A percentile compares a stretch with the other conserved stretches of the same genome.
These are phyloP conservation scores for Marasmius tenuissimus DNA, from an alignment of 1,284 basidiomycete species.

Conservation along the genomic window DNA sequence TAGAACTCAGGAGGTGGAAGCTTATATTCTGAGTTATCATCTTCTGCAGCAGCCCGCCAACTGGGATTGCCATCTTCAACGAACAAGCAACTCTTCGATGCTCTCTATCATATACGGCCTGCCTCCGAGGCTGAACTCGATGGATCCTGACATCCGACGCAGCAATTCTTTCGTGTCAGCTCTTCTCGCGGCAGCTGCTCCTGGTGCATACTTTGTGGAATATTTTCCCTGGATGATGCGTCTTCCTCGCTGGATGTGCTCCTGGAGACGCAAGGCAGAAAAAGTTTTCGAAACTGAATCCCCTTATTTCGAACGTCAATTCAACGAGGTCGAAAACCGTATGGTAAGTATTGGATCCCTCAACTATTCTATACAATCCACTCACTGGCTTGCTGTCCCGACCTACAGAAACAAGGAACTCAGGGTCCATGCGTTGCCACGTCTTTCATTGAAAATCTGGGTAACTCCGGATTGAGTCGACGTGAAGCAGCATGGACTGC, in stretches of 20 bases:
- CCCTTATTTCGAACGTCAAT: constrained; percentile 9
- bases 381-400: too few relatives aligned
- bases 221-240: constrained; percentile 24
- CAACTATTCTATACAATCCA: too few relatives aligned
- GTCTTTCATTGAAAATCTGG: too few relatives aligned
- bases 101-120: constrained; percentile 6
- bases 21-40: constrained; percentile 5
- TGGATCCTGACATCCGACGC: constrained; percentile 13
- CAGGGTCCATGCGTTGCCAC: neutral
- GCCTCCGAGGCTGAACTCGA: constrained; percentile 3
- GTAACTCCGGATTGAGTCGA: too few relatives aligned
- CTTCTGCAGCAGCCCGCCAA: constrained; percentile 3
- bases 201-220: constrained; percentile 18
- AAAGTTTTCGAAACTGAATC: constrained; percentile 9
- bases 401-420: neutral
- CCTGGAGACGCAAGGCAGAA: constrained; percentile 16
- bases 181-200: constrained; percentile 10
- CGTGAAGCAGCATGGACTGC: too few relatives aligned
- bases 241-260: constrained; percentile 16
- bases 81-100: constrained; percentile 2
- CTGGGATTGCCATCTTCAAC: constrained; percentile 13
- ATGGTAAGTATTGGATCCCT: neutral
- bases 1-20: constrained; percentile 4
- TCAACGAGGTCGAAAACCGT: constrained; percentile 3
- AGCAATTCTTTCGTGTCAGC: constrained; percentile 17